Evolutionary conservation across 225 moss, liverwort and hornwort species (phyloP).

Genomic region (Anthoceros angustus): DNA sequence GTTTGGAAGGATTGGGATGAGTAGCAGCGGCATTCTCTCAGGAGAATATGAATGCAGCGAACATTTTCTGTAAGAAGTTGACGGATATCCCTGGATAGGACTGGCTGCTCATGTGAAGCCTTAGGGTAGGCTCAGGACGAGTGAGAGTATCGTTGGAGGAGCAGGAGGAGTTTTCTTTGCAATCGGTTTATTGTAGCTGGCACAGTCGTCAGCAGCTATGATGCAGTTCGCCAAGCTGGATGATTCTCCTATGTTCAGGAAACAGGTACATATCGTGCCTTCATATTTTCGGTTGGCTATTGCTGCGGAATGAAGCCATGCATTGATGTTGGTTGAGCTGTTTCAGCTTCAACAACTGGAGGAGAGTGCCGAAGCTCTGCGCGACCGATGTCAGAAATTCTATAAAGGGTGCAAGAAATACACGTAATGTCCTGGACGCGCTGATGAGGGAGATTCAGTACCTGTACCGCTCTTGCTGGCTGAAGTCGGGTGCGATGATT

Average conservation of each 20-base stretch:
- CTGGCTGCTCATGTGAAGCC: not conserved
- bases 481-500: not conserved
- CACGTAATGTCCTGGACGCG: constrained; percentile 20
- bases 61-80: not conserved
- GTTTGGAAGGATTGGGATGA: too few species aligned
- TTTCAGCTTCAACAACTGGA: constrained; percentile 70
- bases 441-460: not conserved
- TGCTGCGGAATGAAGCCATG: not conserved
- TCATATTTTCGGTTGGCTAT: not conserved
- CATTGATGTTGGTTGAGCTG: too few species aligned
- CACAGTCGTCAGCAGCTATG: constrained; percentile 18
- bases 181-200: constrained; percentile 9
- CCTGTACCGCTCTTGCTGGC: not conserved
- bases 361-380: constrained; percentile 76
- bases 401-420: constrained; percentile 91
- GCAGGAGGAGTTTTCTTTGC: not conserved
- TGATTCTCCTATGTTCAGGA: constrained; percentile 98
- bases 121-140: not conserved
- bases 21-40: too few species aligned
- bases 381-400: constrained; percentile 90
- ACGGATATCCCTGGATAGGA: not conserved
- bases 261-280: constrained; percentile 33
- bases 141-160: not conserved
- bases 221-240: constrained; percentile 99
- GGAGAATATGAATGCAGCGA: not conserved